Evolutionary conservation across 2,329 filamentous ascomycete genomes (phyloP).

Genomic region (Pseudonectria foliicola): DNA sequence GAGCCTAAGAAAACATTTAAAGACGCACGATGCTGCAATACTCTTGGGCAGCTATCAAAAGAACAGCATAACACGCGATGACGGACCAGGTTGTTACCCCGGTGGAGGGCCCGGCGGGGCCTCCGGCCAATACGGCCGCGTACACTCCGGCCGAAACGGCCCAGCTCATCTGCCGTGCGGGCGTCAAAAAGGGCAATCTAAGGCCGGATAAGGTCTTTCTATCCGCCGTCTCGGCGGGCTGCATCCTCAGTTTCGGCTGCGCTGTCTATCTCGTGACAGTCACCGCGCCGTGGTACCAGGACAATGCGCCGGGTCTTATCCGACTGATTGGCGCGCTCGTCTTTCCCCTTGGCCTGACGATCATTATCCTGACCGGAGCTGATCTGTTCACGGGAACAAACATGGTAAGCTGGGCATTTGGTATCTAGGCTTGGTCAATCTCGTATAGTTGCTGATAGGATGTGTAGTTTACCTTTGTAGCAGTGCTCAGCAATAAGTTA

Average conservation of each 20-base stretch:
- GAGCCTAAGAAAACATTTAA: too few species aligned
- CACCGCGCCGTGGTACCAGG: conserved; percentile 16
- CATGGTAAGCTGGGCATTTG: conserved; percentile 8
- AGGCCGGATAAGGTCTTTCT: conserved; percentile 16
- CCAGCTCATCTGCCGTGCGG: conserved; percentile 14
- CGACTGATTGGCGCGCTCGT: conserved; percentile 16
- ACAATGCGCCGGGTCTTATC: conserved; percentile 16
- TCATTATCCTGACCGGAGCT: conserved; percentile 14
- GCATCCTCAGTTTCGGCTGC: conserved; percentile 17
- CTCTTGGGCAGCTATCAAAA: too few species aligned
- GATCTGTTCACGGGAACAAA: conserved; percentile 17
- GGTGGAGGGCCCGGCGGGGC: too few species aligned
- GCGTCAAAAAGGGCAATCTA: conserved; percentile 13
- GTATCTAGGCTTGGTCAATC: background rate
- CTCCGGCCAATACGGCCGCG: conserved; percentile 8
- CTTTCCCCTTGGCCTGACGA: conserved; percentile 16
- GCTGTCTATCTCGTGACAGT: conserved; percentile 14
- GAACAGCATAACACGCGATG: too few species aligned
- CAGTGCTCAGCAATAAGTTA: conserved; percentile 14
- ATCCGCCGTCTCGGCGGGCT: conserved; percentile 13
- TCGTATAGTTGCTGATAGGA: background rate
- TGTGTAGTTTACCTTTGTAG: conserved; percentile 15
- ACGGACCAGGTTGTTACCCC: too few species aligned
- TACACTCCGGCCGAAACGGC: conserved; percentile 17
- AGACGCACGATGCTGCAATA: too few species aligned